These are phyloP conservation scores for Blumeria graminis DNA, from an alignment of 2,329 filamentous ascomycete species.

Conservation along the genomic window DNA sequence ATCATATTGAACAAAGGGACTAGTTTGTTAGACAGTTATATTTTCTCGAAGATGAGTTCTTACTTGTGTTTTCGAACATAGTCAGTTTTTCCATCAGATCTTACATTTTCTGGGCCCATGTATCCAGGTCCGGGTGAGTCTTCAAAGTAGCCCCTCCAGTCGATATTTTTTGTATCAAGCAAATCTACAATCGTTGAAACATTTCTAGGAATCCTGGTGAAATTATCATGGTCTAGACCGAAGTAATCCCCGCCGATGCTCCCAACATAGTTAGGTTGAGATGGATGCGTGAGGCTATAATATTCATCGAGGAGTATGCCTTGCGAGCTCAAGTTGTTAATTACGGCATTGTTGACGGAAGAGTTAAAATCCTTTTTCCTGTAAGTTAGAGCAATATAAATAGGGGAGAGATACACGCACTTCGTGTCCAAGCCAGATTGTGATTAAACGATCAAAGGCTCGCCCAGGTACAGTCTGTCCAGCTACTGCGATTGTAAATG, in stretches of 20 bases:
- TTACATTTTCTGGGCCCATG: constrained; percentile 20
- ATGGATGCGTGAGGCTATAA: constrained; percentile 22
- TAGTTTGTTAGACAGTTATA: constrained; percentile 5
- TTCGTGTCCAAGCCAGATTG: constrained; percentile 41
- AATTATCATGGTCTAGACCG: constrained; percentile 22
- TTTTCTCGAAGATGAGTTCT: constrained; percentile 1
- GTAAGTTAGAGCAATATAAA: neutral
- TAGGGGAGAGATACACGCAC: constrained; percentile 4
- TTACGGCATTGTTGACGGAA: constrained; percentile 18
- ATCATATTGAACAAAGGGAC: constrained; percentile 25
- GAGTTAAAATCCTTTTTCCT: constrained; percentile 19
- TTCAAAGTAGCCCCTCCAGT: constrained; percentile 24
- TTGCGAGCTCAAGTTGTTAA: constrained; percentile 19
- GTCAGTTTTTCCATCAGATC: constrained; percentile 13
- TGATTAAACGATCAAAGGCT: constrained; percentile 32
- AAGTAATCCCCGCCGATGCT: constrained; percentile 24
- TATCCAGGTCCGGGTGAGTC: constrained; percentile 22
- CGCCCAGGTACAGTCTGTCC: constrained; percentile 19
- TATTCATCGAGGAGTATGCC: constrained; percentile 22
- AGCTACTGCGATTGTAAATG: constrained; percentile 2
- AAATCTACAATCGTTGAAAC: constrained; percentile 24
- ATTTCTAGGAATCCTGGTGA: constrained; percentile 20
- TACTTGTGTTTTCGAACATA: constrained; percentile 15
- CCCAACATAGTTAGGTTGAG: constrained; percentile 24
- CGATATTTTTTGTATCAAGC: constrained; percentile 19